A percentile compares a stretch with the other conserved stretches of the same genome.
phyloP scores from a whole-genome alignment of 176 grass and related monocot species.

The Aegilops umbellulata region DNA sequence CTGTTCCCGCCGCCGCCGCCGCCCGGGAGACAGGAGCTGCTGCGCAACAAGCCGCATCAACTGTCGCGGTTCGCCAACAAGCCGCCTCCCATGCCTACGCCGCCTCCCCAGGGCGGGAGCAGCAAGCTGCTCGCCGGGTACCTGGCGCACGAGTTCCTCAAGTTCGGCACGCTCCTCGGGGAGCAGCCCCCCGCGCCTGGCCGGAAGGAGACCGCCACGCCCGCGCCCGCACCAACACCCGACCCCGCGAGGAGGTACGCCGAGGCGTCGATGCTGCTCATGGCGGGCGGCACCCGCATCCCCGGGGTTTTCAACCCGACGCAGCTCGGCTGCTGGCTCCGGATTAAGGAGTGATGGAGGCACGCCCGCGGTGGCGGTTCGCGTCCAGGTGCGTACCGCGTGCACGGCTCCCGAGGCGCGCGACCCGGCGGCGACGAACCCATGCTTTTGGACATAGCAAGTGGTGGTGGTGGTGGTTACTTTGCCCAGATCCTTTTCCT shows the following conservation, averaged over 20 bases:
- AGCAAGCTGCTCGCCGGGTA: constrained; percentile 77
- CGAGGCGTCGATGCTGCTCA: constrained; percentile 57
- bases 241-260: constrained; percentile 38
- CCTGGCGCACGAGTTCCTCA: constrained; percentile 90
- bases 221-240: background rate
- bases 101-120: background rate
- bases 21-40: constrained; percentile 34
- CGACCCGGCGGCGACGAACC: background rate
- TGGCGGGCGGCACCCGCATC: constrained; percentile 49
- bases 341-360: constrained; percentile 48
- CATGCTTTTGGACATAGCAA: constrained; percentile 25
- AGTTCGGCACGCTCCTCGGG: constrained; percentile 61
- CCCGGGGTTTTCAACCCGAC: constrained; percentile 75
- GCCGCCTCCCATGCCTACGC: constrained; percentile 18
- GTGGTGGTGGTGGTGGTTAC: background rate
- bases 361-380: background rate
- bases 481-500: background rate
- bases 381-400: background rate
- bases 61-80: constrained; percentile 17
- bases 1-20: constrained; percentile 5
- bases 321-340: constrained; percentile 77
- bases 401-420: constrained; percentile 12
- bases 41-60: constrained; percentile 19
- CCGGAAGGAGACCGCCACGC: constrained; percentile 11
- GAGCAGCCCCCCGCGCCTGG: constrained; percentile 25